Evolutionary conservation across 345 rosid species (phyloP).

Genomic region (Diplotaxis tenuifolia): DNA sequence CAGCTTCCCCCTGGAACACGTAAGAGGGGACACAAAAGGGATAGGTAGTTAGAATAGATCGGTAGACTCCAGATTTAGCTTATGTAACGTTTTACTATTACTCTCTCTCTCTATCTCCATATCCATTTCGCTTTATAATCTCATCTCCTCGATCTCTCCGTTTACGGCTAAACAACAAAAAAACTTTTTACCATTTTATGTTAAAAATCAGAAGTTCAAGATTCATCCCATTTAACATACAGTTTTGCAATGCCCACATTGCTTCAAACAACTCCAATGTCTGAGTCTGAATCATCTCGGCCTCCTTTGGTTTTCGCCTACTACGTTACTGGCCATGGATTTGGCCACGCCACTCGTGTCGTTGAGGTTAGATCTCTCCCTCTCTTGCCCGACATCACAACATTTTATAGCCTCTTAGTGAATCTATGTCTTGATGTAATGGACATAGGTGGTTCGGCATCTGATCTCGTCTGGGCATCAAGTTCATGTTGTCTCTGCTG

Average conservation of each 20-base stretch:
- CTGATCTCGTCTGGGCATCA: constrained; percentile 78
- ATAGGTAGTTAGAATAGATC: constrained; percentile 29
- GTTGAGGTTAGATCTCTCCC: constrained; percentile 57
- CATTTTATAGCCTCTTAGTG: background rate
- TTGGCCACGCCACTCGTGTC: constrained; percentile 98
- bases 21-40: background rate
- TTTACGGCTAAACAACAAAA: constrained; percentile 24
- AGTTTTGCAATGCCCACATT: constrained; percentile 22
- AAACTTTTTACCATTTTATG: background rate
- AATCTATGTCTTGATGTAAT: background rate
- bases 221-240: background rate
- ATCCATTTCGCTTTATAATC: constrained; percentile 23
- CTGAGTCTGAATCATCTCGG: constrained; percentile 16
- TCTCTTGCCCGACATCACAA: background rate
- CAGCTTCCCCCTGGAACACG: constrained; percentile 22
- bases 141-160: constrained; percentile 20
- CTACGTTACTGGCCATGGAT: constrained; percentile 94
- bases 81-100: constrained; percentile 15
- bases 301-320: constrained; percentile 69
- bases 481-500: constrained; percentile 88
- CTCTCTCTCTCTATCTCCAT: background rate
- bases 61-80: constrained; percentile 27
- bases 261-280: constrained; percentile 27
- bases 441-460: constrained; percentile 69
- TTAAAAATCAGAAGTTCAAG: background rate